phyloP scores from a whole-genome alignment of 2,329 filamentous ascomycete genomes.

The Cladosporium sp. region DNA sequence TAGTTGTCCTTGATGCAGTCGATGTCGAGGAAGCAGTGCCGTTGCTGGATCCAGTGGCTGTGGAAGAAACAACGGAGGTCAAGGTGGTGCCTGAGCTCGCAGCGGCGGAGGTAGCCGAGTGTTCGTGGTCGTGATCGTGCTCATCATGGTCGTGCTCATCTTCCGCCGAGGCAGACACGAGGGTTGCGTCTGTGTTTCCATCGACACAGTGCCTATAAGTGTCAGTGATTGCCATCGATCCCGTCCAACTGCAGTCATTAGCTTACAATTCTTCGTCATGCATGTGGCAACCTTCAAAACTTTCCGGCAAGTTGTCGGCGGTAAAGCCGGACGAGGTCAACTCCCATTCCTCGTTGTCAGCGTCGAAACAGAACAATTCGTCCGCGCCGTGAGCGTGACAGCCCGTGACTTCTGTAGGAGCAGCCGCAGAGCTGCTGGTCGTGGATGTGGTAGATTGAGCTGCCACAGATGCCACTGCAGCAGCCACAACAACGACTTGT shows the following conservation, averaged over 20 bases:
- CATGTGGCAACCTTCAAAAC: constrained; percentile 10
- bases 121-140: not conserved
- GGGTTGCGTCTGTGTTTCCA: not conserved
- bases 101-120: not conserved
- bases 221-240: not conserved
- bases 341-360: constrained; percentile 8
- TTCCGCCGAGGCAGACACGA: not conserved
- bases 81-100: not conserved
- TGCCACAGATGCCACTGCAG: not conserved
- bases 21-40: constrained; percentile 3
- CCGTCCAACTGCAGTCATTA: not conserved
- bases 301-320: constrained; percentile 6
- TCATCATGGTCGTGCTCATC: constrained; percentile 5
- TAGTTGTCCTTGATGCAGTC: not conserved
- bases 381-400: constrained; percentile 8
- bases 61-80: not conserved
- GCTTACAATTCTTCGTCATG: constrained; percentile 14
- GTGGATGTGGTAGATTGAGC: constrained; percentile 5
- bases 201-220: constrained; percentile 3
- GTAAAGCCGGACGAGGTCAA: not conserved
- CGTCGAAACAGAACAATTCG: constrained; percentile 2
- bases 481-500: not conserved
- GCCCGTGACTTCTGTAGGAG: constrained; percentile 9
- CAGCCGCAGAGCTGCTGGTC: constrained; percentile 4
- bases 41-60: not conserved